These are phyloP conservation scores for Lathyrus tuberosus DNA, from an alignment of 306 rosid genomes.

Conservation along the genomic window DNA sequence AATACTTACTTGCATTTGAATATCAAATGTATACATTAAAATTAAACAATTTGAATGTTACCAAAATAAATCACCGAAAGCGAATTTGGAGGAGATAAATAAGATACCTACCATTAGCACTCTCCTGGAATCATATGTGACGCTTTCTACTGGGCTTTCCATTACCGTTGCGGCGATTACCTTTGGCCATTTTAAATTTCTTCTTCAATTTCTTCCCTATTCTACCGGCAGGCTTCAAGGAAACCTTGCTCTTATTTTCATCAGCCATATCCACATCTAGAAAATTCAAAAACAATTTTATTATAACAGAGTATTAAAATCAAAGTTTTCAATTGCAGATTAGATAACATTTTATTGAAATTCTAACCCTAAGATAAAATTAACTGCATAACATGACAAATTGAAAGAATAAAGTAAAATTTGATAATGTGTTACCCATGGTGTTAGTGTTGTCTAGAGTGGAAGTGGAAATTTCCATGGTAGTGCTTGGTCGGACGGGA, in stretches of 20 bases:
- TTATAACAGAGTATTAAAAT: background rate
- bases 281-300: constrained; percentile 7
- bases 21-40: background rate
- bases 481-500: constrained; percentile 36
- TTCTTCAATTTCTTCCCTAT: constrained; percentile 69
- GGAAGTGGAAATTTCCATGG: constrained; percentile 58
- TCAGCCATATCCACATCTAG: constrained; percentile 78
- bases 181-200: constrained; percentile 78
- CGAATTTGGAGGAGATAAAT: constrained; percentile 1
- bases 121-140: constrained; percentile 52
- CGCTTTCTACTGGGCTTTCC: constrained; percentile 58
- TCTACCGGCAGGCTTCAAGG: constrained; percentile 70
- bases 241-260: constrained; percentile 44
- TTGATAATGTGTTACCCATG: constrained; percentile 46
- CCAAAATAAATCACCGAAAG: no score
- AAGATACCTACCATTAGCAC: constrained; percentile 34
- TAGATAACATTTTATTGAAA: no score
- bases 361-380: background rate
- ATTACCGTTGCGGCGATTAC: constrained; percentile 63
- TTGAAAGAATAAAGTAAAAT: background rate
- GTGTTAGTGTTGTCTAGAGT: background rate
- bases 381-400: background rate
- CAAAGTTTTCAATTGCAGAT: no score
- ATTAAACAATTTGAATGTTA: no score
- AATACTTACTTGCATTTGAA: background rate